phyloP scores from a whole-genome alignment of 2,329 filamentous ascomycete species.

The Aspergillus pseudoviridinutans region DNA sequence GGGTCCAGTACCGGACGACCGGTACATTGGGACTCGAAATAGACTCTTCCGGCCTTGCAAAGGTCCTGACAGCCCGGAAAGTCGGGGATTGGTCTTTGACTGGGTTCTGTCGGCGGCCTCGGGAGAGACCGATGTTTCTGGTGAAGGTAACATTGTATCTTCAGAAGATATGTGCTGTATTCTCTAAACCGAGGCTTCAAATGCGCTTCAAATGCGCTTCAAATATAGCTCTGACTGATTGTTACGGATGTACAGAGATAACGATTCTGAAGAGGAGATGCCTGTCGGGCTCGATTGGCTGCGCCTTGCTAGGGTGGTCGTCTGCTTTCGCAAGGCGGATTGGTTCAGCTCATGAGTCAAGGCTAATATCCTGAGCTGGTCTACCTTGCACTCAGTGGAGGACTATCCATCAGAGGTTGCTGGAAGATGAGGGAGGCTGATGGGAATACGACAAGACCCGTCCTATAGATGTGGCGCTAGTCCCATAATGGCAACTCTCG shows the following conservation, averaged over 20 bases:
- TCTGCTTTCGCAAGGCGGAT: background rate
- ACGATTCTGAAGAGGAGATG: background rate
- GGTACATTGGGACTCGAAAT: slow-evolving; percentile 23
- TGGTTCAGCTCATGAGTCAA: background rate
- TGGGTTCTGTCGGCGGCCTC: background rate
- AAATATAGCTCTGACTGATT: background rate
- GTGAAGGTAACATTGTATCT: background rate
- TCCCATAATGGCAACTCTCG: slow-evolving; percentile 17
- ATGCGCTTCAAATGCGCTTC: background rate
- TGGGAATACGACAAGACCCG: background rate
- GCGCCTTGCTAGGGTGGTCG: background rate
- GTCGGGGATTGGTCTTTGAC: background rate
- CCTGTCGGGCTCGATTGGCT: background rate
- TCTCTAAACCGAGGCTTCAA: background rate
- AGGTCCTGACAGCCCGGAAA: slow-evolving; percentile 1
- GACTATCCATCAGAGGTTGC: background rate
- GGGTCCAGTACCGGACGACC: background rate
- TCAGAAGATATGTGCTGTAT: background rate
- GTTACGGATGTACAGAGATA: background rate
- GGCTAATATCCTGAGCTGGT: background rate
- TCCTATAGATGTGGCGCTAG: slow-evolving; percentile 10
- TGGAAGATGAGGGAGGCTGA: background rate
- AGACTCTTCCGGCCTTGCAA: slow-evolving; percentile 22
- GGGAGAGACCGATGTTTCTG: slow-evolving; percentile 1
- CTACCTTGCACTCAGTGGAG: background rate